Evolutionary conservation across 2,329 filamentous ascomycete genomes (phyloP).

Genomic region (Ophiostoma ulmi): DNA sequence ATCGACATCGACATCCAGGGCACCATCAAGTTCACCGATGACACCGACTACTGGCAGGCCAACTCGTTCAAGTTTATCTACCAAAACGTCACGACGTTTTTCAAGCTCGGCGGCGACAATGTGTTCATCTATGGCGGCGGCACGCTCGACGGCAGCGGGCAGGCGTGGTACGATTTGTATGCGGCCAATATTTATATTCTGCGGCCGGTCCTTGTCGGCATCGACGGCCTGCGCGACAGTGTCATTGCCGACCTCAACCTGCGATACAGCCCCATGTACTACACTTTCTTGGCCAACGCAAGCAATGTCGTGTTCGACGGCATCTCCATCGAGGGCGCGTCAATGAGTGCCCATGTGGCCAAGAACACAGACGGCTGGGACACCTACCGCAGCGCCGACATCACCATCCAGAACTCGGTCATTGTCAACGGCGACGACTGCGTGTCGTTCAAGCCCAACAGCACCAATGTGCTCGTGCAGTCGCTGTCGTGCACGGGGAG

Average conservation of each 20-base stretch:
- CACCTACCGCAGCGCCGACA: conserved; percentile 54
- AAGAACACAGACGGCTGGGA: conserved; percentile 64
- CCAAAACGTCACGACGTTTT: conserved; percentile 63
- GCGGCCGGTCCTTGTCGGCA: conserved; percentile 56
- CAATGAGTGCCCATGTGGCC: conserved; percentile 46
- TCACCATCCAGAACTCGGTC: conserved; percentile 59
- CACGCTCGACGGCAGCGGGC: conserved; percentile 56
- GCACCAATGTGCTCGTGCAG: conserved; percentile 53
- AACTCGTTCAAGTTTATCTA: conserved; percentile 58
- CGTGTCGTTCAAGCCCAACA: conserved; percentile 60
- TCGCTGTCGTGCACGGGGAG: conserved; percentile 57
- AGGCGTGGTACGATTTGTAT: conserved; percentile 61
- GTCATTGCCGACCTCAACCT: conserved; percentile 54
- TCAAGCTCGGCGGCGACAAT: conserved; percentile 60
- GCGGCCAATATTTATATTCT: conserved; percentile 52
- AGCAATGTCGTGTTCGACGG: conserved; percentile 56
- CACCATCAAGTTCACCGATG: conserved; percentile 56
- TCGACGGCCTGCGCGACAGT: conserved; percentile 53
- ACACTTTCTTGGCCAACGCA: conserved; percentile 57
- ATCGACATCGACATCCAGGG: conserved; percentile 45
- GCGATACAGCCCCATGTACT: conserved; percentile 54
- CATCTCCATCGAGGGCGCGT: conserved; percentile 55
- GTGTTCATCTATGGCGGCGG: conserved; percentile 59
- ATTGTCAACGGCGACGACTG: conserved; percentile 64
- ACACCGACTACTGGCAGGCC: conserved; percentile 62